Evolutionary conservation across 1,284 basidiomycete genomes (phyloP), one percentile per base, ranked within the genome.

Genomic region (Mycosarcoma mackinlayi): DNA sequence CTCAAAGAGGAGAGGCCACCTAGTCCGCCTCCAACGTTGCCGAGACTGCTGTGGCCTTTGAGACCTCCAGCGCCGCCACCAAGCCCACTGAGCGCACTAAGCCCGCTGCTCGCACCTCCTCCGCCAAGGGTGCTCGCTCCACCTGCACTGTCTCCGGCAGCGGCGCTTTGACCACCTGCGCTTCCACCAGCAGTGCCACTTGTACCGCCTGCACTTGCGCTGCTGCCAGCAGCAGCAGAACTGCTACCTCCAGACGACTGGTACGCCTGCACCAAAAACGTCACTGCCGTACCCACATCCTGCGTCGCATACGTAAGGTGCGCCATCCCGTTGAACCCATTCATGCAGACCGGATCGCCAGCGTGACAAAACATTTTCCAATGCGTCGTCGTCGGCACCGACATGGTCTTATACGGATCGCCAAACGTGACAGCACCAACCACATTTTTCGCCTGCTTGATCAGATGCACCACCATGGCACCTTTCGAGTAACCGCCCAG

Each of bases 361-460:
- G 35, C 9, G 8, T 39, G 18, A 35, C 66, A 69, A 24, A 48
- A 69, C 23, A 34, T 41, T 48, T 63, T 63, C 33, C 39, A 63
- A 11, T 47, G 55, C 0, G 6, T 21, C 13, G 66, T 69, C 33
- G 41, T 40, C 11, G 50, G 42, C 1, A 63, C 46, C n/a, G 11
- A 2, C 25, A 48, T 42, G 24, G n/a, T 40, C 52, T 63, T 63
- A n/a, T 48, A 28, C 9, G 60, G 60, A 28, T 69, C 66, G 19
- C 66, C 66, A 34, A 69, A 69, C 34, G 66, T 69, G 16, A 69
- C 66, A 1, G 66, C 66, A 16, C 51, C 60, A 8, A 69, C 53
- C 6, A 69, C 35, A 27, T 63, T 63, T 4, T 28, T 13, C 2
- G 39, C 53, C 9, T 19, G 31, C 9, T 33, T 23, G 31, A 69